Evolutionary conservation across 805 yeast species (phyloP), one percentile per base, ranked within the genome.

Genomic region (Candida pini): DNA sequence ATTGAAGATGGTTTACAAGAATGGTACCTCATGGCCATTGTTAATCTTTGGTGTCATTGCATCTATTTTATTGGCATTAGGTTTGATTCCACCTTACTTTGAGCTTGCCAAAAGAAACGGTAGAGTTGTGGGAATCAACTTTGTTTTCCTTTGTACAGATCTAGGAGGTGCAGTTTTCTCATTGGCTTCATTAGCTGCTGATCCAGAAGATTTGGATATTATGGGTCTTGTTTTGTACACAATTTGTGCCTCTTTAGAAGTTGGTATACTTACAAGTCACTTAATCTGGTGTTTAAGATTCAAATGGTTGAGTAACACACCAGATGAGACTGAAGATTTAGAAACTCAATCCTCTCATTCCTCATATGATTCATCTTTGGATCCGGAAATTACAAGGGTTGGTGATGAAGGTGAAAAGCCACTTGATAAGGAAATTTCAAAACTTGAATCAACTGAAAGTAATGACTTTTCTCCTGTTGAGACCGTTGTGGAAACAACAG

Each of bases 141-240:
- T 73, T 39, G 44, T 68, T 2, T 74, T 74, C 34, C 56, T 74
- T 30, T 41, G 49, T n/a, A 58, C 71, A 55, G 80, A 74, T 48
- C 60, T 73, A 4, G 48, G 61, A 30, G 80, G 80, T 4, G 79
- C 78, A 1, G 59, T 67, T 28, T 76, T 88, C 43, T 81, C 94
- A 6, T 67, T 84, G 42, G 67, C 73, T 29, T 57, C 67, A 2
- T 68, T 80, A 25, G 92, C 81, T 3, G 73, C 34, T 10, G 56
- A 63, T 6, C 61, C 64, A 6, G 69, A 67, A 1, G 66, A 68
- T 24, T 50, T 83, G 53, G 96, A 89, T 55, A 56, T 76, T n/a
- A 69, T 90, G 73, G 92, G 96, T 28, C 70, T 84, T 43, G 68
- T 83, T 0, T 66, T 89, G 24, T 89, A 89, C 54, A 67, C 76